Percentiles rank a stretch among this genome's conserved stretches.
Conservation (phyloP, 495 filamentous ascomycete species). For the Apiosordaria backusii region DNA sequence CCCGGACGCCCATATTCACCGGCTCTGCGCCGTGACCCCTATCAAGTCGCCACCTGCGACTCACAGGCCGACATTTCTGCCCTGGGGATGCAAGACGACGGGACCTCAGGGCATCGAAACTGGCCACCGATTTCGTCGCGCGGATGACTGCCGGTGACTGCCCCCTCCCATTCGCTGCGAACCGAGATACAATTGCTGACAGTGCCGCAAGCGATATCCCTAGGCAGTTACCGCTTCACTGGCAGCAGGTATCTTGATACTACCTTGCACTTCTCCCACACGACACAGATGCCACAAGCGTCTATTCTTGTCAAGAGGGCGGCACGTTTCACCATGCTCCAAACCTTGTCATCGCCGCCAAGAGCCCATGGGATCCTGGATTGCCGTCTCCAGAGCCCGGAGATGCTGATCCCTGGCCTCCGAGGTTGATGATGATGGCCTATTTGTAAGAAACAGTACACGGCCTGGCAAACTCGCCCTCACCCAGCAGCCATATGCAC, state of each 20-base stretch:
- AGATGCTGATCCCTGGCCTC: slow-evolving; percentile 6
- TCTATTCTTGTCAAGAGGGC: background rate
- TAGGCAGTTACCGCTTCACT: background rate
- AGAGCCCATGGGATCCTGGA: background rate
- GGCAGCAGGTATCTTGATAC: too few species aligned
- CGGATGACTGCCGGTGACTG: background rate
- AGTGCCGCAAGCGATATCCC: background rate
- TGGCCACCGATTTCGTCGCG: too few species aligned
- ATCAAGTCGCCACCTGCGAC: background rate
- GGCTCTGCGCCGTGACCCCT: too few species aligned
- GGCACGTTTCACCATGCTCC: slow-evolving; percentile 14
- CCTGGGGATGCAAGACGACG: too few species aligned
- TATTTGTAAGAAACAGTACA: background rate
- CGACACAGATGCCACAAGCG: background rate
- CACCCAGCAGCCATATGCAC: slow-evolving; percentile 10
- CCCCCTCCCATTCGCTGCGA: background rate
- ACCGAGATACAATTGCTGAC: background rate
- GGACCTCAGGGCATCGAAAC: too few species aligned
- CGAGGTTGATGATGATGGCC: slow-evolving; percentile 2
- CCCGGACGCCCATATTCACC: too few species aligned
- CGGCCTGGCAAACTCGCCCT: slow-evolving; percentile 11
- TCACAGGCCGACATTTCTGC: background rate
- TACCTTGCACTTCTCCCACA: too few species aligned
- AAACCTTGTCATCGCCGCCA: background rate
- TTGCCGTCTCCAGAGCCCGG: background rate